Percentiles rank a stretch among this genome's conserved stretches.
Evolutionary conservation across 176 grass and related monocot genomes (phyloP).

Genomic region (Oryza glumipatula): DNA sequence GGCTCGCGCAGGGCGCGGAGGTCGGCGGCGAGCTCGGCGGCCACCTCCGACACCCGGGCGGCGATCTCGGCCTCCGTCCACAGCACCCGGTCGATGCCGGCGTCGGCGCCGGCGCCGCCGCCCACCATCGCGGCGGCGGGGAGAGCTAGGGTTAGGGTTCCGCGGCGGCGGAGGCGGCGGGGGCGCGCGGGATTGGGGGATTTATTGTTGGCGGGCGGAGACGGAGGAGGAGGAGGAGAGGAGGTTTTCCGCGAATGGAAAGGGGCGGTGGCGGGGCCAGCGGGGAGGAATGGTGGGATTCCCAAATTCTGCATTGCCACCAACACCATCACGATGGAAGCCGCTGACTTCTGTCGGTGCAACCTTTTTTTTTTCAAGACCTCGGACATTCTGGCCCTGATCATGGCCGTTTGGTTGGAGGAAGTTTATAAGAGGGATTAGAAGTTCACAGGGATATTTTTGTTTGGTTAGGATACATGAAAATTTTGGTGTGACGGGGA

Average conservation of each 20-base stretch:
- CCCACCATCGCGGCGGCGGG: not conserved
- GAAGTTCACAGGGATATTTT: accelerated
- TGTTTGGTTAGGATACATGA: too few relatives aligned
- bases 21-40: slow-evolving; percentile 62
- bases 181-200: slow-evolving; percentile 7
- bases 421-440: too few relatives aligned
- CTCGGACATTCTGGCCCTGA: too few relatives aligned
- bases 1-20: slow-evolving; percentile 54
- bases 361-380: too few relatives aligned
- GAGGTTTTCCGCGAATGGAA: not conserved
- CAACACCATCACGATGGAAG: too few relatives aligned
- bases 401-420: too few relatives aligned
- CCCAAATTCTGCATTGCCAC: not conserved
- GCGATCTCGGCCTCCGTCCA: slow-evolving; percentile 71
- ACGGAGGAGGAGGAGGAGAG: not conserved
- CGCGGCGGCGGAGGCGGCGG: not conserved
- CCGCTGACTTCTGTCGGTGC: too few relatives aligned
- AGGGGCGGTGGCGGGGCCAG: too few relatives aligned
- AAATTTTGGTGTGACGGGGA: too few relatives aligned
- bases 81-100: slow-evolving; percentile 68
- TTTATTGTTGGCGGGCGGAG: slow-evolving; percentile 1
- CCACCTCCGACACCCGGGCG: slow-evolving; percentile 64
- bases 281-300: too few relatives aligned
- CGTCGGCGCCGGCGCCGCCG: not conserved
- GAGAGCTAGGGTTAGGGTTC: slow-evolving; percentile 38